A percentile compares a stretch with the other conserved stretches of the same genome.
Evolutionary conservation across 345 rosid species (phyloP).

Genomic region (Pelargonium nanum): DNA sequence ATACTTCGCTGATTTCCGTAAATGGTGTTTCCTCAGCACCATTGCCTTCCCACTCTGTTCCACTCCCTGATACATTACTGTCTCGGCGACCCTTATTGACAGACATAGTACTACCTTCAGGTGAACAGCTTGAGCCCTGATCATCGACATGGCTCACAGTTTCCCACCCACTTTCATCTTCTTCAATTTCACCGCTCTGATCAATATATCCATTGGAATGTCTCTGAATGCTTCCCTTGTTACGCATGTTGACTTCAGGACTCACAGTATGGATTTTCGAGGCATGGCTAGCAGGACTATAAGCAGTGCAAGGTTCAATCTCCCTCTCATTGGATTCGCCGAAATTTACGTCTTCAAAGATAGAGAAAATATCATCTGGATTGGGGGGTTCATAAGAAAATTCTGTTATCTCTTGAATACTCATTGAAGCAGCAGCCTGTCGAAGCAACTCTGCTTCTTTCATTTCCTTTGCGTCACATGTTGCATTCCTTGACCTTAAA

Average conservation of each 20-base stretch:
- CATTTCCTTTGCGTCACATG: slow-evolving; percentile 27
- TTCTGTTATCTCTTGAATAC: slow-evolving; percentile 43
- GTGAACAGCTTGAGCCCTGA: slow-evolving; percentile 68
- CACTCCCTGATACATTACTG: slow-evolving; percentile 44
- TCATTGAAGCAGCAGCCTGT: slow-evolving; percentile 40
- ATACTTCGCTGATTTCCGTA: slow-evolving; percentile 56
- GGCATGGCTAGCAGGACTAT: slow-evolving; percentile 38
- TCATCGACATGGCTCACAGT: slow-evolving; percentile 82
- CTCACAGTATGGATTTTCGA: slow-evolving; percentile 40
- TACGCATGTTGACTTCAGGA: slow-evolving; percentile 31
- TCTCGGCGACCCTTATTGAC: slow-evolving; percentile 31
- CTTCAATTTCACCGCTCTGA: slow-evolving; percentile 48
- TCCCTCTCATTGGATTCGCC: slow-evolving; percentile 31
- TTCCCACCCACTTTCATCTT: slow-evolving; percentile 97
- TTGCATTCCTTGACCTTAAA: slow-evolving; percentile 29
- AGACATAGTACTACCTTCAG: slow-evolving; percentile 47
- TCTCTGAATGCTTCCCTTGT: slow-evolving; percentile 25
- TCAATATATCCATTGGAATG: slow-evolving; percentile 26
- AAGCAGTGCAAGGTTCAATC: slow-evolving; percentile 26
- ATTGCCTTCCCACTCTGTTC: slow-evolving; percentile 49
- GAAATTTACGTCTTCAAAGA: slow-evolving; percentile 51
- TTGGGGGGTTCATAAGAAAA: slow-evolving; percentile 55
- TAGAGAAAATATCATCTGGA: slow-evolving; percentile 51
- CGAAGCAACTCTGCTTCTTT: slow-evolving; percentile 39
- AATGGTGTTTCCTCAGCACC: slow-evolving; percentile 41